Percentiles rank a stretch among this genome's conserved stretches.
Evolutionary conservation across 257 asterid genomes (phyloP).

Genomic region (Galeopsis tetrahit): DNA sequence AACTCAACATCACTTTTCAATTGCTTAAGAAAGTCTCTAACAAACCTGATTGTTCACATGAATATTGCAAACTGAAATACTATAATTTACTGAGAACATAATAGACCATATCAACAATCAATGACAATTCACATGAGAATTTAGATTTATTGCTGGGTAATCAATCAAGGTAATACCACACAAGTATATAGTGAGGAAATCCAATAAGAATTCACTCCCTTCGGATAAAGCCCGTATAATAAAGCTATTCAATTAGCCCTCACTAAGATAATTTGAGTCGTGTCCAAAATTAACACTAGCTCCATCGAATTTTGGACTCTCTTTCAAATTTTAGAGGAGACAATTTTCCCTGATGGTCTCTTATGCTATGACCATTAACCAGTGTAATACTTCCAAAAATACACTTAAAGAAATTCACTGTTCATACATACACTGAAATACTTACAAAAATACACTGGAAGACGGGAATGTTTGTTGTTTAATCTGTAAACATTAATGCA

Average conservation of each 20-base stretch:
- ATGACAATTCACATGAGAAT: not conserved
- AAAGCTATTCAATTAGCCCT: not conserved
- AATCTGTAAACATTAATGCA: no score
- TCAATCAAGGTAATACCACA: not conserved
- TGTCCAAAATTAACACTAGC: no score
- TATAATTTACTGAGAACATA: not conserved
- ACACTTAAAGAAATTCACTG: no score
- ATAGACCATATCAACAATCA: not conserved
- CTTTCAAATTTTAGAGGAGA: no score
- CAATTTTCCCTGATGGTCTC: no score
- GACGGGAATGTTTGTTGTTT: no score
- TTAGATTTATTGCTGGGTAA: not conserved
- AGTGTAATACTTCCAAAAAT: no score
- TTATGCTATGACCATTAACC: no score
- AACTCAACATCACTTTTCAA: not conserved
- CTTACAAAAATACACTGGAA: no score
- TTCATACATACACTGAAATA: no score
- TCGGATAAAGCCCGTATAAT: not conserved
- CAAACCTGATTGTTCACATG: not conserved
- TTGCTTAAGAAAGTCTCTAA: not conserved
- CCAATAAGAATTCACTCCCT: not conserved
- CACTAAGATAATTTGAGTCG: no score
- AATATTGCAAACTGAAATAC: not conserved
- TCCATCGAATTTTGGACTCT: no score
- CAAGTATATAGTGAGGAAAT: not conserved